Base-by-base conservation (phyloP, 2,329 filamentous ascomycete genomes). In the Aspergillus sp. region DNA sequence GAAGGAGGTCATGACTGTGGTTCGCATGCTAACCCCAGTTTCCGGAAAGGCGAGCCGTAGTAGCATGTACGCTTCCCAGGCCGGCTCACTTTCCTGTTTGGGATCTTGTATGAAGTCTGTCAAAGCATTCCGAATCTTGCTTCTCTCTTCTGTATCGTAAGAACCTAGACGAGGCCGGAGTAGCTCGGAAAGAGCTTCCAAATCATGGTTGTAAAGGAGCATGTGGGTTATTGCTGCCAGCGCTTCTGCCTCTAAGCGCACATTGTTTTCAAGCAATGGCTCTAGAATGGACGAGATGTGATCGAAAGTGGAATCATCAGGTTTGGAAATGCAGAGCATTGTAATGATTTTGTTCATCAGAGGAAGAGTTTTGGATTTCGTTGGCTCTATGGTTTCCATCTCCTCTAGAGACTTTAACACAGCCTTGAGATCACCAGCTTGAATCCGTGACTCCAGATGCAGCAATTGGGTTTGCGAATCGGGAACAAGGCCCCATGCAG, bases 111-210 rank as follows among this genome's bases (percentile, higher is more conserved):
- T 89, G 73, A 90, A 95, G 0, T 80, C 73, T 4, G 89, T 77
- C 52, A 97, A 85, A 0, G 84, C 82, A 12, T 85, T 79, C 27
- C 86, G 83, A 39, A 96, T 86, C 33, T 82, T 73, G 7, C 80
- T 80, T 59, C 92, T 86, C 70, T 96, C 89, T 12, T 82, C 79
- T 4, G 64, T 57, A 33, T 72, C 70, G 51, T 74, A 75, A 15
- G 64, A 66, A 14, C 73, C 71, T 35, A 77, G 60, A 23, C 87
- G 80, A 46, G 90, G 89, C 23, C 92, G 91, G 15, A 98, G 82
- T 0, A 96, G 83, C 69, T 96, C 91, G 61, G 91, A 88, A 4
- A 91, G 86, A 60, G 96, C 91, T 62, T 87, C 86, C 44, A 87
- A 82, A 69, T 96, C 90, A 66, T 91, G 89, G 41, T 89, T 86